Conservation (phyloP, 2,329 filamentous ascomycete species). For the Atkinsonella hypoxylon region DNA sequence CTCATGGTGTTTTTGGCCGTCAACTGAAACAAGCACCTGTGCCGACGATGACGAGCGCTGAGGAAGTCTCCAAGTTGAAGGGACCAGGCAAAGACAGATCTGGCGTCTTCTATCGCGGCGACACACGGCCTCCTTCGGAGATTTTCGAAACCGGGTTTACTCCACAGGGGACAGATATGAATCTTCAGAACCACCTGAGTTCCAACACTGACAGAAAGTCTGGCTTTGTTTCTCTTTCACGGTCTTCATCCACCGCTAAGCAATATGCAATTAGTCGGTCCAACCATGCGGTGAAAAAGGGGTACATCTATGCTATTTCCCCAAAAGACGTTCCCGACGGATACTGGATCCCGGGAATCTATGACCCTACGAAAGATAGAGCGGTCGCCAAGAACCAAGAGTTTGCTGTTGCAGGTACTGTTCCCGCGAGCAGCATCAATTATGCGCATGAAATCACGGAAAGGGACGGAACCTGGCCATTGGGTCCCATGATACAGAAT, state of each 20-base stretch:
- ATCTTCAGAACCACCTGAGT: slow-evolving; percentile 4
- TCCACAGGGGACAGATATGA: slow-evolving; percentile 3
- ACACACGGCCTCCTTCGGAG: slow-evolving; percentile 3
- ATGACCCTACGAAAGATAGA: background rate
- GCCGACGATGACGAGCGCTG: background rate
- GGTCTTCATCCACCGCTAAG: background rate
- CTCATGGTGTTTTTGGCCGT: background rate
- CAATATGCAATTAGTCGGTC: slow-evolving; percentile 5
- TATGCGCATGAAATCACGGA: too few relatives aligned
- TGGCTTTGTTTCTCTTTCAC: slow-evolving; percentile 4
- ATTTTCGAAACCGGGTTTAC: slow-evolving; percentile 5
- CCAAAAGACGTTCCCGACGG: slow-evolving; percentile 2
- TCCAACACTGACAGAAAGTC: background rate
- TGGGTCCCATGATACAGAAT: too few relatives aligned
- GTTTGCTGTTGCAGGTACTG: background rate
- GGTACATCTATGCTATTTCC: slow-evolving; percentile 6
- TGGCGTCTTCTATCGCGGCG: slow-evolving; percentile 8
- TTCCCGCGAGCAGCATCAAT: background rate
- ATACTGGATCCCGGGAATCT: slow-evolving; percentile 7
- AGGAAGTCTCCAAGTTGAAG: background rate
- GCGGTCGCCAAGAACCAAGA: background rate
- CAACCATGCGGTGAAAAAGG: background rate
- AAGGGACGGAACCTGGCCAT: too few relatives aligned
- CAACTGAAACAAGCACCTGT: background rate
- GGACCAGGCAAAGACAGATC: background rate